Base-by-base conservation (phyloP, 139 green algal genomes). In the Chlamydomonas sp. region DNA sequence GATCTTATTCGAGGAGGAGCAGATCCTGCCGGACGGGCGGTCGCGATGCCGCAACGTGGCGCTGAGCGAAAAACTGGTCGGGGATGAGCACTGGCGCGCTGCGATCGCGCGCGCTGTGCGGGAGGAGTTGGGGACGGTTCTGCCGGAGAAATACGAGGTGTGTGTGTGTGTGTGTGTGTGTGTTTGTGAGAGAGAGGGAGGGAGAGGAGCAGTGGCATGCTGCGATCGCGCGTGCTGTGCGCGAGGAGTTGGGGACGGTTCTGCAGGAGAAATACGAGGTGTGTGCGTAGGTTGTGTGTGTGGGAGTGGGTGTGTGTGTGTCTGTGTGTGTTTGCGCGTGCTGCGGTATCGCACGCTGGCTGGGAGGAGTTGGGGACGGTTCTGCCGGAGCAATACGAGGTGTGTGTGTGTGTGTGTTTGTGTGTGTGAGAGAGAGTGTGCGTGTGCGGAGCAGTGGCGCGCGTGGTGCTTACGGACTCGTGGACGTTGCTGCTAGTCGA, bases 1-100 rank as follows among this genome's bases (percentile, higher is more conserved):
- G 75, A 69, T 80, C 6, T 65, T 80, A 29, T 80, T 76, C 63
- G 75, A 80, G 70, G 69, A 76, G 43, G 75, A 80, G 75, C 75
- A 80, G 58, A 70, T 80, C 37, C 75, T 80, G 29, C 75, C 75
- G 3, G 75, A 80, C 50, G 75, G 75, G 1, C 70, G 75, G 35
- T 74, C 69, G 5, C 69, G 75, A 37, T 48, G 64, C 5, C 54
- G 75, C 6, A 80, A 80, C 35, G 75, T 80, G 34, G 39, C 70
- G 22, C n/a, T 73, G 28, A 70, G 48, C 30, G 75, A 80, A 37
- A 80, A 80, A 58, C 70, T 80, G 58, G 59, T 80, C 24, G 69
- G 38, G 35, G 68, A 76, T 20, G 75, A 80, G 58, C 35, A 34
- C 28, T 80, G 75, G 75, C 64, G 36, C 5, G 39, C 48, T 26